These are phyloP conservation scores for Scleromitrula shiraiana DNA, from an alignment of 2,329 filamentous ascomycete genomes.

Conservation along the genomic window DNA sequence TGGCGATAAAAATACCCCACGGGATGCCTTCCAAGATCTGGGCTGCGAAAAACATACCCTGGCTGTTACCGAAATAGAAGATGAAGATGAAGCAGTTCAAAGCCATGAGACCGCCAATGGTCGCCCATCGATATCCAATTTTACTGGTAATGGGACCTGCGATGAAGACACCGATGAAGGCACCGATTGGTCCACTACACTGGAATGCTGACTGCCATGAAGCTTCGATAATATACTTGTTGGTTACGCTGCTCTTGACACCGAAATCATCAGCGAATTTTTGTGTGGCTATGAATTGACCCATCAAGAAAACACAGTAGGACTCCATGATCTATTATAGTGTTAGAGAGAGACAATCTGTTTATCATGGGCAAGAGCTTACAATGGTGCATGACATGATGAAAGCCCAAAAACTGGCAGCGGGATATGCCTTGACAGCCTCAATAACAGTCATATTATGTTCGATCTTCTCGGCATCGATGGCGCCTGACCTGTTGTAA, in stretches of 20 bases:
- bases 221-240: conserved; percentile 36
- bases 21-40: conserved; percentile 55
- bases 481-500: conserved; percentile 24
- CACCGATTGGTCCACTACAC: conserved; percentile 47
- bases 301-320: conserved; percentile 54
- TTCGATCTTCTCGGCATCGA: conserved; percentile 46
- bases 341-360: conserved; percentile 11
- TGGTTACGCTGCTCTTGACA: not conserved
- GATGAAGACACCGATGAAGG: conserved; percentile 50
- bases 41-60: conserved; percentile 39
- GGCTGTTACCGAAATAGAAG: conserved; percentile 37
- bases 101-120: conserved; percentile 45
- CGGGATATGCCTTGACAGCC: conserved; percentile 44
- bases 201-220: conserved; percentile 53
- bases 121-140: conserved; percentile 53
- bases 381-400: conserved; percentile 49
- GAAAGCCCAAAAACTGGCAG: conserved; percentile 47
- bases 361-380: conserved; percentile 12
- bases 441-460: conserved; percentile 41
- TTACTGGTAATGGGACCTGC: conserved; percentile 52
- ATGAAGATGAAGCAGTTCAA: conserved; percentile 40
- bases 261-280: conserved; percentile 32
- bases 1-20: conserved; percentile 60
- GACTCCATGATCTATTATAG: conserved; percentile 51
- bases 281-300: conserved; percentile 47